Evolutionary conservation across 305 asterid species (phyloP), one percentile per base, ranked within the genome.

Genomic region (Ajuga reptans): DNA sequence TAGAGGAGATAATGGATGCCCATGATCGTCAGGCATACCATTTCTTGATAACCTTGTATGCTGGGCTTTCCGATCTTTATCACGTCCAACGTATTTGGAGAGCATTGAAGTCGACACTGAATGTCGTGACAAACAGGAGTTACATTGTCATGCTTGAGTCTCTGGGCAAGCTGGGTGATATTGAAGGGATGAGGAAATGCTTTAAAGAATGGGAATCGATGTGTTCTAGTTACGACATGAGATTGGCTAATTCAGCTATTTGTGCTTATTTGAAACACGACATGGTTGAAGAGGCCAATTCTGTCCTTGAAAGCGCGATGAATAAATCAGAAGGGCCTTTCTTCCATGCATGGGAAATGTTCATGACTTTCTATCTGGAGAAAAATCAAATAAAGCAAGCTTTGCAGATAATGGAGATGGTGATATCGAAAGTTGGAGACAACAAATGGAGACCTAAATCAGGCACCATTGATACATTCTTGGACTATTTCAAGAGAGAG

Each of bases 101-200:
- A 66, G 54, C 81, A 42, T 60, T 91, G 81, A 87, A 83, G 72
- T 82, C 82, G 14, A 72, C 15, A 1, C 24, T 84, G 53, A 51
- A 45, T 46, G 70, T 66, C n/a, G 69, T 65, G 68, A 82, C 88
- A 60, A 90, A 85, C 60, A 57, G 43, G 69, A 91, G 88, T 72
- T 88, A 84, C 81, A 84, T 87, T 16, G 70, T 76, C 50, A 77
- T 91, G 90, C 84, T 87, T 69, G 89, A 83, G 37, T 86, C 96
- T 69, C 84, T 91, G 12, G 67, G 57, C 64, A 91, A 79, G 49
- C 74, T 80, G 69, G 66, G 78, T n/a, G 96, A 91, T 52, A 64
- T 84, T 0, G 73, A 65, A 41, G 97, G 91, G 63, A 49, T 87
- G 80, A 72, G 82, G 84, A 82, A 84, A 74, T 82, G 84, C 81